A percentile compares a stretch with the other conserved stretches of the same genome.
Conservation (phyloP, 371 early-diverging fungal genomes). For the Paramicrosporidium saccamoebae region DNA sequence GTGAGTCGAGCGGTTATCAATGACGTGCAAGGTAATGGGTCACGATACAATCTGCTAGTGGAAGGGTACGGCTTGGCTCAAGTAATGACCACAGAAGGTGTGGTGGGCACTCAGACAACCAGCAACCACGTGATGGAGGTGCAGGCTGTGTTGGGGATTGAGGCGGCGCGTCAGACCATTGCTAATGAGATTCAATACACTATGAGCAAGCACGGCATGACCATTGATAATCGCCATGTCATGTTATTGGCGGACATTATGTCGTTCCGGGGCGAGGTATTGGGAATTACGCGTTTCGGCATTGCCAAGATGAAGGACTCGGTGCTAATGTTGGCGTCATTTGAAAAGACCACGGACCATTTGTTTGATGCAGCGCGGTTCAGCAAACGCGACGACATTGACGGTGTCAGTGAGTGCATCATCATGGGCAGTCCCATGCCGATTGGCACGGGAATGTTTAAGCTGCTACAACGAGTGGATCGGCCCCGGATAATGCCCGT, state of each 20-base stretch:
- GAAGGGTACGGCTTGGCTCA: conserved; percentile 82
- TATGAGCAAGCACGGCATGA: conserved; percentile 77
- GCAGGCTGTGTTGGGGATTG: conserved; percentile 73
- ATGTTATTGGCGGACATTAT: conserved; percentile 95
- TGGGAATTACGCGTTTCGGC: conserved; percentile 97
- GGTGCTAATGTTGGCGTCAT: conserved; percentile 97
- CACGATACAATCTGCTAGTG: conserved; percentile 28
- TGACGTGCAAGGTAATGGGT: conserved; percentile 14
- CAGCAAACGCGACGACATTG: conserved; percentile 59
- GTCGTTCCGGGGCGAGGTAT: conserved; percentile 92
- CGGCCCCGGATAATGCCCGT: conserved; percentile 14
- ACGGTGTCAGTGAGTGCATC: conserved; percentile 94
- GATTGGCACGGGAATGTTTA: conserved; percentile 88
- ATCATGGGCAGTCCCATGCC: conserved; percentile 95
- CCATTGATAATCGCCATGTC: conserved; percentile 87
- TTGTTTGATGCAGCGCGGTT: conserved; percentile 89
- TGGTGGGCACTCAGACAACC: conserved; percentile 38
- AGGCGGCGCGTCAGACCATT: conserved; percentile 63
- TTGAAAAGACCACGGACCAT: conserved; percentile 98
- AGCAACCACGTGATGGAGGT: conserved; percentile 89
- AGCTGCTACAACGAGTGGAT: conserved; percentile 29
- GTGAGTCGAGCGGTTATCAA: conserved; percentile 63
- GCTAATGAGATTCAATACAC: conserved; percentile 46
- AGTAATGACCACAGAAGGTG: conserved; percentile 60
- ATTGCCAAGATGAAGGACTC: conserved; percentile 94